These are phyloP conservation scores for Colletotrichum spinosum DNA, from an alignment of 2,329 filamentous ascomycete genomes.

Conservation along the genomic window DNA sequence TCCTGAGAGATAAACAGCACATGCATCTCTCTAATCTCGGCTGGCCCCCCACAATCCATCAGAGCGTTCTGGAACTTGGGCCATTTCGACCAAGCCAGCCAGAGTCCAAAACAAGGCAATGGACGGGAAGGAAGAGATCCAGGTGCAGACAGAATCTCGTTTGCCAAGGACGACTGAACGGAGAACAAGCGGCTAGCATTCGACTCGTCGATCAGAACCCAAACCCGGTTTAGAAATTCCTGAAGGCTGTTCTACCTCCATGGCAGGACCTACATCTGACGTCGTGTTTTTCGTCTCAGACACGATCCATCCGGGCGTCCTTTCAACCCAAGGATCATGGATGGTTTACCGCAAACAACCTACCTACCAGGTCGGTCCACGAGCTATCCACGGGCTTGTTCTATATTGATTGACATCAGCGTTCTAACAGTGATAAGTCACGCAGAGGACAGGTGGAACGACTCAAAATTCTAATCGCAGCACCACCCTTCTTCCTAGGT, in stretches of 20 bases:
- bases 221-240: background rate
- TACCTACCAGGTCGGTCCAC: background rate
- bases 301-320: background rate
- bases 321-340: slow-evolving; percentile 8
- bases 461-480: slow-evolving; percentile 21
- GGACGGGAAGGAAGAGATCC: background rate
- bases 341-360: slow-evolving; percentile 3
- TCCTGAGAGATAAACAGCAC: slow-evolving; percentile 18
- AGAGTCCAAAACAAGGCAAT: background rate
- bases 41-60: slow-evolving; percentile 26
- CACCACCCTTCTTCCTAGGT: slow-evolving; percentile 9
- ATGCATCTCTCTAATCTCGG: slow-evolving; percentile 15
- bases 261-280: slow-evolving; percentile 1
- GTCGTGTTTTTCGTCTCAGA: slow-evolving; percentile 2
- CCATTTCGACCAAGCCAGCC: slow-evolving; percentile 18
- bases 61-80: slow-evolving; percentile 34
- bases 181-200: slow-evolving; percentile 4
- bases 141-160: slow-evolving; percentile 4
- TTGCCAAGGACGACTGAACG: slow-evolving; percentile 12
- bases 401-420: slow-evolving; percentile 1
- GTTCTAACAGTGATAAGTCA: background rate
- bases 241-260: background rate
- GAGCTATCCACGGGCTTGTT: slow-evolving; percentile 5
- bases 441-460: slow-evolving; percentile 2
- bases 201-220: slow-evolving; percentile 17